Conservation (phyloP, 495 filamentous ascomycete species). For the Talaromyces adpressus region DNA sequence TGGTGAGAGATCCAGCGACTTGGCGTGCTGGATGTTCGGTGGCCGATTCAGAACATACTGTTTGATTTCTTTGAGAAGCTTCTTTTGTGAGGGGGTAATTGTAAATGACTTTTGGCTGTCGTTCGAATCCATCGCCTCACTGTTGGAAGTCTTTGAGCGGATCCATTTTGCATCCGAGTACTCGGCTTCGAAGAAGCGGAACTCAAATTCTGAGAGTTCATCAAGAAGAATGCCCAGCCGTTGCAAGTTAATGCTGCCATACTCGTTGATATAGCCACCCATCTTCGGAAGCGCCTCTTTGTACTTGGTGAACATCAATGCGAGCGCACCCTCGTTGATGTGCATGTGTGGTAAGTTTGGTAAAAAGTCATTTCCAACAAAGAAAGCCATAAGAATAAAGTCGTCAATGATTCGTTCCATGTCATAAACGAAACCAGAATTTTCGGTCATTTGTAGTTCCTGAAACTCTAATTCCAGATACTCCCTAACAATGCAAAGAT, state of each 20-base stretch:
- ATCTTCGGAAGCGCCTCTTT: constrained; percentile 81
- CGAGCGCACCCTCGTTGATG: constrained; percentile 96
- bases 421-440: constrained; percentile 73
- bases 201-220: constrained; percentile 77
- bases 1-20: constrained; percentile 62
- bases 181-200: constrained; percentile 85
- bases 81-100: constrained; percentile 73
- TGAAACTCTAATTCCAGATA: constrained; percentile 97
- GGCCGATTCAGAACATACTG: constrained; percentile 65
- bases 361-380: constrained; percentile 98
- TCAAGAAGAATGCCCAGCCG: constrained; percentile 73
- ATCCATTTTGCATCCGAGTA: constrained; percentile 87
- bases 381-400: constrained; percentile 99
- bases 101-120: constrained; percentile 55
- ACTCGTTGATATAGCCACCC: constrained; percentile 94
- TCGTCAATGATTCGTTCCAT: constrained; percentile 98
- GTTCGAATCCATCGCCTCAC: constrained; percentile 49
- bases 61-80: constrained; percentile 74
- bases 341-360: constrained; percentile 94
- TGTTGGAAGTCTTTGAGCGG: constrained; percentile 58
- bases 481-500: constrained; percentile 94
- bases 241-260: constrained; percentile 80
- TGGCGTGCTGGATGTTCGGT: constrained; percentile 31
- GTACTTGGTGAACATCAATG: constrained; percentile 96
- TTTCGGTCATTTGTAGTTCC: constrained; percentile 72